Evolutionary conservation across 228 moss, liverwort and hornwort genomes (phyloP).

Genomic region (Sphagnum magellanicum): DNA sequence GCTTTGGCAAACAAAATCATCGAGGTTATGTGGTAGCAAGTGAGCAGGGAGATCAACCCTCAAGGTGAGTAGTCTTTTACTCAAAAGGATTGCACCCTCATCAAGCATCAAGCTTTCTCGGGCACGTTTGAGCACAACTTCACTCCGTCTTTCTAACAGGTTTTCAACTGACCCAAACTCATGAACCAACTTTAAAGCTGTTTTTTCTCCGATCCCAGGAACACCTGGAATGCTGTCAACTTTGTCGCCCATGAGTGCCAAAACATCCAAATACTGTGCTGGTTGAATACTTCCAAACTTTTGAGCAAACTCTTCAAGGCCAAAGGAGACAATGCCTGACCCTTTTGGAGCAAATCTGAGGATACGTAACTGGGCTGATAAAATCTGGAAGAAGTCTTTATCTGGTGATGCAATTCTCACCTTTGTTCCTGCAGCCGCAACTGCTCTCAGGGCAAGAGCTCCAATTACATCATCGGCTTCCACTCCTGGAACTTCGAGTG

Average conservation of each 20-base stretch:
- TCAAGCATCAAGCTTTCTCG: constrained; percentile 55
- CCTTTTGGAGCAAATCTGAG: constrained; percentile 66
- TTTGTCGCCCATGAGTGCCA: constrained; percentile 71
- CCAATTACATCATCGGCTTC: constrained; percentile 97
- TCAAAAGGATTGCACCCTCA: constrained; percentile 51
- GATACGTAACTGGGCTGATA: constrained; percentile 58
- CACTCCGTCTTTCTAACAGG: constrained; percentile 45
- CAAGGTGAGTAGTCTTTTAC: constrained; percentile 58
- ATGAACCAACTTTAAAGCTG: constrained; percentile 63
- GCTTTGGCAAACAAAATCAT: constrained; percentile 29
- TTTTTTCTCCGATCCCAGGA: constrained; percentile 66
- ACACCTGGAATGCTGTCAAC: constrained; percentile 84
- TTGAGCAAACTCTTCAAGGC: constrained; percentile 61
- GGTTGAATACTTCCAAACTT: constrained; percentile 61
- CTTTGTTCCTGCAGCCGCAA: constrained; percentile 59
- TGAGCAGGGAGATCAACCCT: constrained; percentile 28
- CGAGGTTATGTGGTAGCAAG: constrained; percentile 30
- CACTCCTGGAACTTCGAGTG: constrained; percentile 85
- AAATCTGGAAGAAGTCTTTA: constrained; percentile 86
- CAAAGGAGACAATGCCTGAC: constrained; percentile 67
- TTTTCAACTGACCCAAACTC: constrained; percentile 65
- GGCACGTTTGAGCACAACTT: constrained; percentile 47
- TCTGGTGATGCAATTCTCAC: constrained; percentile 79
- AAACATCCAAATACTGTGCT: constrained; percentile 65
- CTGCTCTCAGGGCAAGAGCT: constrained; percentile 59